Conservation (phyloP, 1,284 basidiomycete genomes). For the Mrakiaceae sp. region DNA sequence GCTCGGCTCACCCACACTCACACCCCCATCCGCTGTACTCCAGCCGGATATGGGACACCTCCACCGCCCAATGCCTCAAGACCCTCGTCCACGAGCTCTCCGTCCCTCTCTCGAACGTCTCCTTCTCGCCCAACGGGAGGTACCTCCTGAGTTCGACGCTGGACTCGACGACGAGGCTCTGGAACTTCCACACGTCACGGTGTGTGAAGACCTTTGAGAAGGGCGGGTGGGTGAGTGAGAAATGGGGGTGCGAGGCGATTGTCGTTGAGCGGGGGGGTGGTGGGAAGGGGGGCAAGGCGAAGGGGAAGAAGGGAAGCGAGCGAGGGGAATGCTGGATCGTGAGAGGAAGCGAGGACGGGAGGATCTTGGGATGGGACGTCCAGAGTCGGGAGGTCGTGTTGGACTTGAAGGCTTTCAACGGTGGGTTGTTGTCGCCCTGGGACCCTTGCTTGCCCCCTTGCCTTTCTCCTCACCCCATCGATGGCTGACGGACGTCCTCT, state of each 20-base stretch:
- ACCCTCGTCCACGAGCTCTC: constrained; percentile 93
- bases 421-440: constrained; percentile 34
- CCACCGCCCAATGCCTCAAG: constrained; percentile 92
- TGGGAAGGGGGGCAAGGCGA: constrained; percentile 2
- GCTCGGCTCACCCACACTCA: neutral
- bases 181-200: constrained; percentile 85
- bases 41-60: constrained; percentile 82
- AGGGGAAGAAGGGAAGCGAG: neutral
- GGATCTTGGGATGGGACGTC: constrained; percentile 80
- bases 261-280: constrained; percentile 20
- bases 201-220: constrained; percentile 70
- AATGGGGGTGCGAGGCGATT: constrained; percentile 26
- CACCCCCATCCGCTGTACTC: neutral
- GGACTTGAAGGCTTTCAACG: constrained; percentile 65
- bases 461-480: neutral
- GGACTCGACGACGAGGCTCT: constrained; percentile 83
- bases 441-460: neutral
- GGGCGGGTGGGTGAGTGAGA: constrained; percentile 23
- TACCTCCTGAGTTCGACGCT: constrained; percentile 82
- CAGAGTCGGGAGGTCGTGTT: constrained; percentile 68
- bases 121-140: constrained; percentile 82
- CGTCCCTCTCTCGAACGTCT: constrained; percentile 75
- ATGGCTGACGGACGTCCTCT: constrained; percentile 1
- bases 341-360: constrained; percentile 81
- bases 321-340: constrained; percentile 47